Conservation (phyloP, 2,329 filamentous ascomycete species). For the Emmonsiellopsis sp. region DNA sequence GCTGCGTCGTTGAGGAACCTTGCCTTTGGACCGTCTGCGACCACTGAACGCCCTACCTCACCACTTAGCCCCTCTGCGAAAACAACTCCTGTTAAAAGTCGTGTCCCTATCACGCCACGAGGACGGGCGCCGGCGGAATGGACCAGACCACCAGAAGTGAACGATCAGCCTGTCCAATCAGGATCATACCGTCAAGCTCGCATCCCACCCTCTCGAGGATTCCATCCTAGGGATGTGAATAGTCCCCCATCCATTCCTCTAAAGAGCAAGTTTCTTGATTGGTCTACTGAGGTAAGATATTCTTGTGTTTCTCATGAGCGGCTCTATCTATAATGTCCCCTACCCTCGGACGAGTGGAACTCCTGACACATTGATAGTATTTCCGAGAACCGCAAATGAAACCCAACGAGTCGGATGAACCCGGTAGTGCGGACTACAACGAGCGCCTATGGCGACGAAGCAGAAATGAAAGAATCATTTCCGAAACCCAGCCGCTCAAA, state of each 20-base stretch:
- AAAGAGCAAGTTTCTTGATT: conserved; percentile 77
- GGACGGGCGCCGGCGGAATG: conserved; percentile 49
- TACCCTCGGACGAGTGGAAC: neutral
- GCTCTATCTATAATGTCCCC: neutral
- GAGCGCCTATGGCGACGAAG: conserved; percentile 85
- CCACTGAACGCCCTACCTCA: conserved; percentile 20
- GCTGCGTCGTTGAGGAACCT: conserved; percentile 56
- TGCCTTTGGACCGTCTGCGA: conserved; percentile 41
- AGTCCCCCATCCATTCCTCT: conserved; percentile 61
- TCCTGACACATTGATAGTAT: conserved; percentile 47
- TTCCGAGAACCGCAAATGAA: conserved; percentile 99
- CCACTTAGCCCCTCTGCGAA: conserved; percentile 19
- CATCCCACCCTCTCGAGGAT: conserved; percentile 71
- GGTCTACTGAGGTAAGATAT: conserved; percentile 70
- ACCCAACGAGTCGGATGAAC: conserved; percentile 87
- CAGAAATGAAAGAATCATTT: conserved; percentile 84
- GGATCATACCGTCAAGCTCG: conserved; percentile 68
- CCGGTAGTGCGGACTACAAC: conserved; percentile 93
- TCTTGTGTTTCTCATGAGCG: conserved; percentile 11
- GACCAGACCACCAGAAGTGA: conserved; percentile 63
- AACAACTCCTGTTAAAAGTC: conserved; percentile 19
- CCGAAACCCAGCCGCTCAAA: conserved; percentile 89
- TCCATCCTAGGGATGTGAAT: conserved; percentile 52
- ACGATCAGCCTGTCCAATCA: conserved; percentile 56
- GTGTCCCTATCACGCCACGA: conserved; percentile 36